Evolutionary conservation across 2,329 filamentous ascomycete genomes (phyloP), one percentile per base, ranked within the genome.

Genomic region (Paracamarosporium sp.): DNA sequence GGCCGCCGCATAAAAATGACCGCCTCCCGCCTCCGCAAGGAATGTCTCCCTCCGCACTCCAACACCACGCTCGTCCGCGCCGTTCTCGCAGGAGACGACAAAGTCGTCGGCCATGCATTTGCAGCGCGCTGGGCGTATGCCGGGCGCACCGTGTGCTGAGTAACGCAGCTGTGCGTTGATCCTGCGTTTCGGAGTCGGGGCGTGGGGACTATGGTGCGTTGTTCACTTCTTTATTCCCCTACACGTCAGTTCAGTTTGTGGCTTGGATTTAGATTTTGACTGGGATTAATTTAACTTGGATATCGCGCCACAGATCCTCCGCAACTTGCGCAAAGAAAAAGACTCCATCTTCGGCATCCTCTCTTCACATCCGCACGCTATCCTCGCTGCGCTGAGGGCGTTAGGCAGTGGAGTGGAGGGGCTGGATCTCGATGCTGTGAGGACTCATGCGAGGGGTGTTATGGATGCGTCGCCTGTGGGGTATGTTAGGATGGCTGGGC

Each of bases 161-260:
- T 80, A 54, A 79, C 78, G 53, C 76, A 80, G 62, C 65, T 81
- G 41, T 76, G 80, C 17, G 75, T 80, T 15, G 58, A 73, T 55
- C 61, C 43, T 24, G 62, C 72, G 31, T 77, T 74, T 59, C 74
- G 78, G 48, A 68, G 75, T 56, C 74, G 67, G 61, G 69, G 74
- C 25, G 69, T 81, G 55, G 76, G 76, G 40, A 62, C 56, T 33
- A 57, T 62, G 54, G 72, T 80, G 17, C 38, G 44, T 5, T 20
- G 20, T n/a, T 4, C 20, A 43, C 8, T 25, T 25, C 2, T 25
- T 25, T 25, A 7, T 13, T 2, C 20, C 6, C 2, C 13, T 4
- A n/a, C n/a, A 17, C 8, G 13, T 17, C 36, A n/a, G n/a, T n/a
- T n/a, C n/a, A n/a, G n/a, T n/a, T n/a, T n/a, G n/a, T n/a, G n/a